Base-by-base conservation (phyloP, 768 basidiomycete genomes). In the Lactarius deliciosus region DNA sequence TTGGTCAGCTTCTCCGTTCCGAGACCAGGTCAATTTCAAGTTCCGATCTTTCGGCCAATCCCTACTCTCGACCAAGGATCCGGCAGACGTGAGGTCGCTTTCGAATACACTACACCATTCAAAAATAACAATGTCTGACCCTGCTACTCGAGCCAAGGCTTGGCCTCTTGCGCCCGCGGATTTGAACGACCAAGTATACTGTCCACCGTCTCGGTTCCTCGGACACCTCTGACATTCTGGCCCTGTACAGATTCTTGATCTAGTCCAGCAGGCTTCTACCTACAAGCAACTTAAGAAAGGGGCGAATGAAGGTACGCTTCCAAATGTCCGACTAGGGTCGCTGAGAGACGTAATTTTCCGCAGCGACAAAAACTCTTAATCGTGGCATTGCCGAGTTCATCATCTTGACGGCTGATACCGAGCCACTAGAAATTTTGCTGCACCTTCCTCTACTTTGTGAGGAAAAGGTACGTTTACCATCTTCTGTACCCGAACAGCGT, bases 231-330 rank as follows among this genome's bases (percentile, higher is more conserved):
- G 57, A 61, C 45, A 25, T 53, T 25, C 36, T 34, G 30, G 18
- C 70, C 16, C 40, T 36, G 20, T 41, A 22, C 72, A 96, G 94
- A 97, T 98, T 74, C 85, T 99, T 63, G 96, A 98, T 74, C 83
- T 98, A 64, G 91, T 97, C 38, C 94, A 97, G 76, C 92, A 96
- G 79, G 96, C 96, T 50, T 82, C 86, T n/a, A 90, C 95, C 78
- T 97, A 96, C 82, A 98, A 98, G 80, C 96, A 98, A 78, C 81
- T 98, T 57, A 98, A 98, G 81, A 98, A 98, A 81, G 96, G 97
- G 68, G 97, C 97, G 53, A 99, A 99, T 79, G 97, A 99, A 86
- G 92, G 93, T 92, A 58, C 41, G 82, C 73, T 18, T 20, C n/a
- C 57, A 38, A 60, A 32, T 30, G 15, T 30, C 18, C 16, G 13